phyloP scores from a whole-genome alignment of 2,329 filamentous ascomycete species.

The Monascus ruber region DNA sequence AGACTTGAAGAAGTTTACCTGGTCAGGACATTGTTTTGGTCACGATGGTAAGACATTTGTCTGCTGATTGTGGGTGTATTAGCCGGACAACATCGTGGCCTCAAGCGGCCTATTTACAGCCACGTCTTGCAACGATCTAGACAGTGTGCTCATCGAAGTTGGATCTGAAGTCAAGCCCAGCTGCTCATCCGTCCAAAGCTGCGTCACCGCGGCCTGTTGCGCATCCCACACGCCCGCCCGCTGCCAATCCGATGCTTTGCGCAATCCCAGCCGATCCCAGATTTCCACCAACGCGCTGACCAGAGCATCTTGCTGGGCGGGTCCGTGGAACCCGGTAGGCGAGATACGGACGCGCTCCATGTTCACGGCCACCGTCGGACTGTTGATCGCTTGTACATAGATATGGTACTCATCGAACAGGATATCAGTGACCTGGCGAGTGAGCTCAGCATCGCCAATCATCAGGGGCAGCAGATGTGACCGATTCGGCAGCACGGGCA shows the following conservation, averaged over 20 bases:
- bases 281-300: conserved; percentile 75
- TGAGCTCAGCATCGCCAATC: conserved; percentile 85
- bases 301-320: conserved; percentile 74
- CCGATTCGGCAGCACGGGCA: conserved; percentile 95
- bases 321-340: conserved; percentile 82
- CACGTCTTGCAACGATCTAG: no score
- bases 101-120: no score
- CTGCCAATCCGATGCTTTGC: conserved; percentile 78
- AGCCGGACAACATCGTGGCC: no score
- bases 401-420: conserved; percentile 82
- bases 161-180: no score
- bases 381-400: conserved; percentile 98
- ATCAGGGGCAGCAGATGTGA: conserved; percentile 92
- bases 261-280: conserved; percentile 79
- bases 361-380: conserved; percentile 94
- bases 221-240: no score
- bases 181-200: no score
- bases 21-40: no score
- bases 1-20: no score
- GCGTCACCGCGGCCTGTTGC: no score
- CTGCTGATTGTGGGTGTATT: no score
- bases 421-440: conserved; percentile 84
- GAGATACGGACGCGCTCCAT: conserved; percentile 94
- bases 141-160: no score
- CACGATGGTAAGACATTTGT: no score